phyloP scores from a whole-genome alignment of 23 red algal species.

The Gracilariopsis chorda region DNA sequence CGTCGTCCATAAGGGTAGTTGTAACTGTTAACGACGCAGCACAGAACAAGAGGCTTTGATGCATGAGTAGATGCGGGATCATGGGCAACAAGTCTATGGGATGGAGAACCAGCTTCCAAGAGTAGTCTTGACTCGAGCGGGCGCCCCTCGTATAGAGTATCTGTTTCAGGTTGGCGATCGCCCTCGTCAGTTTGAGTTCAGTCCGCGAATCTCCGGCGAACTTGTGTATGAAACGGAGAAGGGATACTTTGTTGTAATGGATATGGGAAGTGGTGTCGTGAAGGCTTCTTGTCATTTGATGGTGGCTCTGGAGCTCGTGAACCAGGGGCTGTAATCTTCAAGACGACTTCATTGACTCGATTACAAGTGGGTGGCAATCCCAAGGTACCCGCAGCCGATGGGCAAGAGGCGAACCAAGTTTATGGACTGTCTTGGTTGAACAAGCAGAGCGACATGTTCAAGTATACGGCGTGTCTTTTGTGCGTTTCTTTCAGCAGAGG shows the following conservation, averaged over 20 bases:
- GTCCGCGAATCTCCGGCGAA: conserved; percentile 61
- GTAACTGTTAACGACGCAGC: conserved; percentile 6
- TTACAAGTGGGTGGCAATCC: neutral
- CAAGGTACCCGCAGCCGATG: neutral
- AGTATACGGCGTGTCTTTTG: too few species aligned
- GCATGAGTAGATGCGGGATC: neutral
- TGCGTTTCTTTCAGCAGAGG: too few species aligned
- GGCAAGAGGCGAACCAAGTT: conserved; percentile 20
- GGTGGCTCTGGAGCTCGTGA: conserved; percentile 11
- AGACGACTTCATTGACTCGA: conserved; percentile 6
- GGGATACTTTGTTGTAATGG: conserved; percentile 72
- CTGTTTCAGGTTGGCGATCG: conserved; percentile 33
- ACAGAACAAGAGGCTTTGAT: neutral
- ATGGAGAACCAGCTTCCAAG: conserved; percentile 7
- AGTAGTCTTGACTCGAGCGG: conserved; percentile 8
- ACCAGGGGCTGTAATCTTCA: conserved; percentile 13
- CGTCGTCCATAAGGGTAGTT: conserved; percentile 37
- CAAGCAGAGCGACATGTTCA: conserved; percentile 59
- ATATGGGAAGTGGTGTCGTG: conserved; percentile 47
- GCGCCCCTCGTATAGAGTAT: conserved; percentile 52
- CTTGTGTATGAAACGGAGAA: conserved; percentile 81
- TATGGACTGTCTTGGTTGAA: conserved; percentile 85
- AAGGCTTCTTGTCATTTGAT: conserved; percentile 48
- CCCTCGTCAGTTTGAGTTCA: conserved; percentile 98
- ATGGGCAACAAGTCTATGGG: neutral